Conservation (phyloP, 805 yeast genomes). For the Maudiozyma turicensis region DNA sequence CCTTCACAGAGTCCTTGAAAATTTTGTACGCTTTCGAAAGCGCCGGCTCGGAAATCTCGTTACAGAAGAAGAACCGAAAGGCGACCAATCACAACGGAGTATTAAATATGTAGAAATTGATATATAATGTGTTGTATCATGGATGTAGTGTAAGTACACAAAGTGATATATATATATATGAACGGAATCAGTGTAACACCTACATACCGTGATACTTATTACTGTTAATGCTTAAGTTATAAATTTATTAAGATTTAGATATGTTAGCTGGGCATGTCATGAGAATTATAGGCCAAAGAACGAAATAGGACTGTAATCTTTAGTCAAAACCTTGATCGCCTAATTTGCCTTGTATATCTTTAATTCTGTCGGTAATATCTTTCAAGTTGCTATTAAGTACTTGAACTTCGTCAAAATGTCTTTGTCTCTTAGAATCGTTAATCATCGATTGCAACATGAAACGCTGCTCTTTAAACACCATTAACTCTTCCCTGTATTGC, state of each 20-base stretch:
- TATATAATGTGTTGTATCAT: too few species aligned
- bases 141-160: too few species aligned
- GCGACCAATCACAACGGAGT: neutral
- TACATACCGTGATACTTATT: neutral
- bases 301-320: neutral
- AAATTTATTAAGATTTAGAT: too few species aligned
- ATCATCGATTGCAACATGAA: conserved; percentile 62
- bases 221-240: too few species aligned
- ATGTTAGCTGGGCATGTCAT: too few species aligned
- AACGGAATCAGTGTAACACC: neutral
- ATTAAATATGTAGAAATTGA: neutral
- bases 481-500: conserved; percentile 56
- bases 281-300: neutral
- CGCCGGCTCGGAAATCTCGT: neutral
- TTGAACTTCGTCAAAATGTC: conserved; percentile 69
- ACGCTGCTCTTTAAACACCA: conserved; percentile 81
- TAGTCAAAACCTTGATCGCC: conserved; percentile 42
- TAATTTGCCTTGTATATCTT: conserved; percentile 36
- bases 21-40: neutral
- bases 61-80: too few species aligned
- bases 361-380: conserved; percentile 46
- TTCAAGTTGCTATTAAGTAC: conserved; percentile 47
- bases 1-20: neutral
- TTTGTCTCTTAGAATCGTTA: conserved; percentile 46
- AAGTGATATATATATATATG: too few species aligned